Evolutionary conservation across 306 rosid genomes (phyloP).

Genomic region (Hippophae gyantsensis): DNA sequence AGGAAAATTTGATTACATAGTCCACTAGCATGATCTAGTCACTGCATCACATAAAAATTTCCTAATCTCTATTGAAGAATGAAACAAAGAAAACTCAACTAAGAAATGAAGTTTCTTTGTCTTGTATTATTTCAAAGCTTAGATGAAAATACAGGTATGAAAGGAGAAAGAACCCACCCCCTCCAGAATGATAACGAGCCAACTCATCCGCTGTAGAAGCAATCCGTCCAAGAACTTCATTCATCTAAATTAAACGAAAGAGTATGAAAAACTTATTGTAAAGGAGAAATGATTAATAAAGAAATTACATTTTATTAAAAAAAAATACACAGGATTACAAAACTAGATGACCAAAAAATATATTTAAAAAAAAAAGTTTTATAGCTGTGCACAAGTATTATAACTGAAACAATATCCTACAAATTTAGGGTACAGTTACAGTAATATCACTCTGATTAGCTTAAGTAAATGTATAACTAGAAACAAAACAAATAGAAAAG

Average conservation of each 20-base stretch:
- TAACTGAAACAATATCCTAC: background rate
- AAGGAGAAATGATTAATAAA: background rate
- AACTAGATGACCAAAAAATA: background rate
- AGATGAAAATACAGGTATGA: conserved; percentile 1
- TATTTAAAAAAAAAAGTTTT: background rate
- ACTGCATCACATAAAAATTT: too few species aligned
- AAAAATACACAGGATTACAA: background rate
- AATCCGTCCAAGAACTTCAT: conserved; percentile 84
- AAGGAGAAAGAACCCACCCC: conserved; percentile 39
- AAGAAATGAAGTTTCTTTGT: background rate
- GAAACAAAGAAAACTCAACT: background rate
- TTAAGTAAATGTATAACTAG: background rate
- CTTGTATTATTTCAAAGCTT: background rate
- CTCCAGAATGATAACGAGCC: conserved; percentile 96
- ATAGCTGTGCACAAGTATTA: background rate
- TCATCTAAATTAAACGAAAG: conserved; percentile 54
- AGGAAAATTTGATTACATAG: background rate
- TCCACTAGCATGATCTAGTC: too few species aligned
- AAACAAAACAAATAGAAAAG: too few species aligned
- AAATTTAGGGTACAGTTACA: background rate
- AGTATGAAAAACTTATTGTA: conserved; percentile 1
- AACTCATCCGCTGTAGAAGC: conserved; percentile 79
- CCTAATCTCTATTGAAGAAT: too few species aligned
- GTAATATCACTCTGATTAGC: background rate
- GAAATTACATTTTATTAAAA: background rate